Conservation (phyloP, 805 yeast species). For the Isabelozyma heimii region DNA sequence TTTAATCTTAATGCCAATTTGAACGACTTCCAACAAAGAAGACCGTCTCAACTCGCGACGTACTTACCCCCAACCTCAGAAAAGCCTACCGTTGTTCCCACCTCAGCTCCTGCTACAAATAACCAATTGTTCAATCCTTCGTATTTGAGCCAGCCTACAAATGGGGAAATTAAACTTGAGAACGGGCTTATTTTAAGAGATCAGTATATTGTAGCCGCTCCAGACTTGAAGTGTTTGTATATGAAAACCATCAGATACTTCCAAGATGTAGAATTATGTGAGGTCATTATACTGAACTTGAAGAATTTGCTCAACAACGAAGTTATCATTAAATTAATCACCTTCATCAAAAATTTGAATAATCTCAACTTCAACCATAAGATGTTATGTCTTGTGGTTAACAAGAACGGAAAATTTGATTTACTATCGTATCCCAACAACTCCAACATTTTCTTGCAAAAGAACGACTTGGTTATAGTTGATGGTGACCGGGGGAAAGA, state of each 20-base stretch:
- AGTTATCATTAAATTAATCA: constrained; percentile 27
- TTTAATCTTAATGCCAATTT: constrained; percentile 32
- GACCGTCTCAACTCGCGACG: constrained; percentile 39
- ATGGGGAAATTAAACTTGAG: constrained; percentile 42
- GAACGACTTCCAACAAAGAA: constrained; percentile 38
- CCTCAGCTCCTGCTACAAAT: not conserved
- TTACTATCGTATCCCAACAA: constrained; percentile 64
- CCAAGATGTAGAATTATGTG: constrained; percentile 27
- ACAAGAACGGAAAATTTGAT: constrained; percentile 68
- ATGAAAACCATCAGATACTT: constrained; percentile 54
- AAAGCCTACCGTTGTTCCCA: not conserved
- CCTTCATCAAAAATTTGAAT: constrained; percentile 39
- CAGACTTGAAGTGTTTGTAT: constrained; percentile 51
- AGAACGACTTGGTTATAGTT: constrained; percentile 68
- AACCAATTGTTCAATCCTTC: not conserved
- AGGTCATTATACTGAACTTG: constrained; percentile 23
- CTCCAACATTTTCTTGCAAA: constrained; percentile 56
- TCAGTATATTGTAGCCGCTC: constrained; percentile 57
- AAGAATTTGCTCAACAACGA: constrained; percentile 24
- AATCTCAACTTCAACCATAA: constrained; percentile 41
- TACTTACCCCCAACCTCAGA: not conserved
- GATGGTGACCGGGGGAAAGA: constrained; percentile 88
- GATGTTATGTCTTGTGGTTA: constrained; percentile 47
- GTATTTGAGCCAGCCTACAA: not conserved
- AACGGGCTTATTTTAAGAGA: constrained; percentile 61